These are phyloP conservation scores for Durotheca rogersii DNA, from an alignment of 495 filamentous ascomycete genomes.

Conservation along the genomic window DNA sequence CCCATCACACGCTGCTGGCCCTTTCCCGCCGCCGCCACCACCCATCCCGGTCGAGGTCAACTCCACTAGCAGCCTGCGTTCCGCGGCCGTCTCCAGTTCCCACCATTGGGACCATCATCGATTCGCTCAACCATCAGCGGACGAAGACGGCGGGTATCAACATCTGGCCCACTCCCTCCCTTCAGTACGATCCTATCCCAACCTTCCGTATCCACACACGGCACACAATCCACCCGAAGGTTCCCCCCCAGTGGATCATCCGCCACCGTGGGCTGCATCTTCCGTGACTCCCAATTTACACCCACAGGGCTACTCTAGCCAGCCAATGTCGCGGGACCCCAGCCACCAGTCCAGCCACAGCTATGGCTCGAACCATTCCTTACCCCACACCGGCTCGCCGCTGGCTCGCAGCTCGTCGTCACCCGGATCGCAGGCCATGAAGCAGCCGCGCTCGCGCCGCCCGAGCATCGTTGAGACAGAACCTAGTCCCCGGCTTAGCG, in stretches of 20 bases:
- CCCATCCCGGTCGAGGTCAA: slow-evolving; percentile 32
- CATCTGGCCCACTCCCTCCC: slow-evolving; percentile 18
- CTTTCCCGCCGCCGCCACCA: slow-evolving; percentile 35
- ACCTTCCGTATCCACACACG: slow-evolving; percentile 31
- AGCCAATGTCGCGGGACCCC: slow-evolving; percentile 56
- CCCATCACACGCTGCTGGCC: slow-evolving; percentile 23
- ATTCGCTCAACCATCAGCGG: slow-evolving; percentile 17
- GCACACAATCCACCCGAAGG: slow-evolving; percentile 14
- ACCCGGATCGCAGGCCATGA: slow-evolving; percentile 32
- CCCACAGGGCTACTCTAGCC: slow-evolving; percentile 53
- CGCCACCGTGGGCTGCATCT: slow-evolving; percentile 28
- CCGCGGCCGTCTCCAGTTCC: slow-evolving; percentile 19
- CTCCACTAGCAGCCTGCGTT: slow-evolving; percentile 20
- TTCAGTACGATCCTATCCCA: slow-evolving; percentile 26
- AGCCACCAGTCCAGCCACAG: slow-evolving; percentile 41
- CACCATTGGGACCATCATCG: slow-evolving; percentile 30
- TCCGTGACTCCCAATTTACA: slow-evolving; percentile 24
- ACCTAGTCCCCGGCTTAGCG: slow-evolving; percentile 41
- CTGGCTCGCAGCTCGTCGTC: slow-evolving; percentile 23
- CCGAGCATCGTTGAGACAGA: slow-evolving; percentile 47
- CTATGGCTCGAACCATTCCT: slow-evolving; percentile 21
- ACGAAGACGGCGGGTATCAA: slow-evolving; percentile 18
- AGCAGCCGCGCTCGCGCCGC: slow-evolving; percentile 31
- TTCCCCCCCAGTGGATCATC: slow-evolving; percentile 16
- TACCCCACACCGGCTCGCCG: slow-evolving; percentile 12